phyloP scores from a whole-genome alignment of 1,284 basidiomycete genomes.

The Trichosporon sp. region DNA sequence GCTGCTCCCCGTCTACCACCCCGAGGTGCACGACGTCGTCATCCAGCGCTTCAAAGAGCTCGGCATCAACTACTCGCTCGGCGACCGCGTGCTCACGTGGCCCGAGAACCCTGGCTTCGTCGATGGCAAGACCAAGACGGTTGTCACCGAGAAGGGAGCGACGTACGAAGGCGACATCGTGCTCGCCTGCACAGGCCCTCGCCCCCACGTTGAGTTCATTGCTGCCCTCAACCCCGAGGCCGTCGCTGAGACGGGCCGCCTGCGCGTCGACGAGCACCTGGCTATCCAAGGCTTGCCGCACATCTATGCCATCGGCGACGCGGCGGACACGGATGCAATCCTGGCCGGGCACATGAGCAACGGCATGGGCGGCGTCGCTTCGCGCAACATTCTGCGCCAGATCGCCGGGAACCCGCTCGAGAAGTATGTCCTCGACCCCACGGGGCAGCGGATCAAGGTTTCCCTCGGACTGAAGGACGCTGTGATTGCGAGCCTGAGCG shows the following conservation, averaged over 20 bases:
- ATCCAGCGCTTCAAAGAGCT: slow-evolving; percentile 52
- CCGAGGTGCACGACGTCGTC: slow-evolving; percentile 55
- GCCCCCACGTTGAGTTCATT: slow-evolving; percentile 69
- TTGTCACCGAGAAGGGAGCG: slow-evolving; percentile 65
- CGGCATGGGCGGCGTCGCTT: slow-evolving; percentile 60
- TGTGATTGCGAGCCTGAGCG: slow-evolving; percentile 60
- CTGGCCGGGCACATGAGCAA: slow-evolving; percentile 70
- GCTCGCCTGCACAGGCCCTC: slow-evolving; percentile 76
- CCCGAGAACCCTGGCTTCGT: slow-evolving; percentile 42
- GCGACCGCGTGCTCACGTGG: slow-evolving; percentile 55
- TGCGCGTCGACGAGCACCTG: slow-evolving; percentile 59
- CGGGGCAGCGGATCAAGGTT: slow-evolving; percentile 66
- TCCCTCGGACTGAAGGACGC: slow-evolving; percentile 64
- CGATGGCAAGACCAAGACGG: slow-evolving; percentile 52
- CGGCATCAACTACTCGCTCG: slow-evolving; percentile 57
- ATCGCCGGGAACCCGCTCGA: slow-evolving; percentile 58
- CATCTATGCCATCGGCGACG: slow-evolving; percentile 58
- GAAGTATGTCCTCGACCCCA: slow-evolving; percentile 61
- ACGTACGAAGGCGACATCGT: slow-evolving; percentile 67
- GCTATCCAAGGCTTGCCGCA: slow-evolving; percentile 28
- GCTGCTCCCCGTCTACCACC: slow-evolving; percentile 58
- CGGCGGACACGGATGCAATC: slow-evolving; percentile 57
- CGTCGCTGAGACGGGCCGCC: slow-evolving; percentile 60
- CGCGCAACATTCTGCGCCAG: slow-evolving; percentile 54
- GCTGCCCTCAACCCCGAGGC: slow-evolving; percentile 33